Evolutionary conservation across 805 yeast species (phyloP).

Genomic region (Metschnikowia sp.): DNA sequence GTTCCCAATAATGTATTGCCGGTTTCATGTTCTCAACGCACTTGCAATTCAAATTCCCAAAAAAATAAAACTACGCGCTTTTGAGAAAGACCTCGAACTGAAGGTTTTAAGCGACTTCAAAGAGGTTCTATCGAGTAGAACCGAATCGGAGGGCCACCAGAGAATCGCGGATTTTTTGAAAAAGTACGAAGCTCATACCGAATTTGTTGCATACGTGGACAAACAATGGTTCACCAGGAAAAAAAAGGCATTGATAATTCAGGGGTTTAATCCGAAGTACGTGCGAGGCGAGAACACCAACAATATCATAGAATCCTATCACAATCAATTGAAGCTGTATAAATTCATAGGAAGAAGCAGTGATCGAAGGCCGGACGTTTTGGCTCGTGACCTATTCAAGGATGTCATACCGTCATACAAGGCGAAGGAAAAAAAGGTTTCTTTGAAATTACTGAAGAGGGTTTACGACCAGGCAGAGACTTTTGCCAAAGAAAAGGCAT

Average conservation of each 20-base stretch:
- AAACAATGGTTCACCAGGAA: neutral
- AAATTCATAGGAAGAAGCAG: neutral
- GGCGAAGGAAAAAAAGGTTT: neutral
- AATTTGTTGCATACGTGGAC: neutral
- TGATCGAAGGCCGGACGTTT: neutral
- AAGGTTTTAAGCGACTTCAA: neutral
- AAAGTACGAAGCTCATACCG: neutral
- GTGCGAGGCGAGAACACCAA: neutral
- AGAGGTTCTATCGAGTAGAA: neutral
- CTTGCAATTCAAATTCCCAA: neutral
- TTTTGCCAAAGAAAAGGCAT: neutral
- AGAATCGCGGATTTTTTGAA: neutral
- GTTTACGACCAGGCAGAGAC: neutral
- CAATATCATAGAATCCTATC: neutral
- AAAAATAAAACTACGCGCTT: neutral
- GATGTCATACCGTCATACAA: neutral
- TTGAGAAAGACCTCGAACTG: neutral
- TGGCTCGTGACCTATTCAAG: neutral
- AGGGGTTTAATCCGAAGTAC: neutral
- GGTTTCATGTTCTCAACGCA: neutral
- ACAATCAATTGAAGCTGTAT: neutral
- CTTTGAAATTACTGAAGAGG: neutral
- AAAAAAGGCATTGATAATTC: neutral
- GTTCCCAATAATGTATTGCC: neutral
- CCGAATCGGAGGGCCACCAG: neutral